A percentile compares a stretch with the other conserved stretches of the same genome.
Conservation (phyloP, 495 filamentous ascomycete genomes). For the Thermothielavioides terrestris region DNA sequence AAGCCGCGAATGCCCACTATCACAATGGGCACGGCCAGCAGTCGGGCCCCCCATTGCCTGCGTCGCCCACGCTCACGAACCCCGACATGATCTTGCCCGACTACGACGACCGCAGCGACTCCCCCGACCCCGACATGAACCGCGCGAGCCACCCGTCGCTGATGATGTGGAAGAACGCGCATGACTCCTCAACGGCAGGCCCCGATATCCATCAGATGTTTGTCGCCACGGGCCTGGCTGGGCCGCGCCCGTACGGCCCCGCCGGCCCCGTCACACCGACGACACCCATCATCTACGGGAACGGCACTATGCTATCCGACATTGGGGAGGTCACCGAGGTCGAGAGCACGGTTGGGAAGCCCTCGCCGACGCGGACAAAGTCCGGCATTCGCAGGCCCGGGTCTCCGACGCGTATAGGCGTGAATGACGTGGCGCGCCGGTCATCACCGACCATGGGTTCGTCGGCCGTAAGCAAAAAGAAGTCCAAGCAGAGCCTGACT, state of each 20-base stretch:
- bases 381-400: not conserved
- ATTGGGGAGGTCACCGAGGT: conserved; percentile 63
- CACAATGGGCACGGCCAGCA: conserved; percentile 26
- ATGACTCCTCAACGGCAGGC: conserved; percentile 22
- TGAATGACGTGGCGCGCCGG: conserved; percentile 18
- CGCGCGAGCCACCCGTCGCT: conserved; percentile 27
- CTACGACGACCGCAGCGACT: conserved; percentile 44
- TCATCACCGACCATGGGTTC: conserved; percentile 32
- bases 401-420: conserved; percentile 17
- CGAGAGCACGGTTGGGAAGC: conserved; percentile 41
- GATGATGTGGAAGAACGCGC: conserved; percentile 40
- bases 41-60: conserved; percentile 33
- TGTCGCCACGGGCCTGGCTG: conserved; percentile 17
- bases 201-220: conserved; percentile 29
- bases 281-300: conserved; percentile 52
- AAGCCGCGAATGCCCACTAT: conserved; percentile 24
- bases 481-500: conserved; percentile 28
- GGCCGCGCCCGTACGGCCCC: conserved; percentile 31
- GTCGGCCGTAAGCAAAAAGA: conserved; percentile 29
- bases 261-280: conserved; percentile 46
- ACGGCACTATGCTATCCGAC: conserved; percentile 59
- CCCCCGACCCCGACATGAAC: conserved; percentile 32
- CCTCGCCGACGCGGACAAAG: conserved; percentile 19
- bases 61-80: conserved; percentile 83
- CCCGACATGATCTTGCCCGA: conserved; percentile 88